Base-by-base conservation (phyloP, 805 yeast genomes). In the Schwanniomyces yamadae region DNA sequence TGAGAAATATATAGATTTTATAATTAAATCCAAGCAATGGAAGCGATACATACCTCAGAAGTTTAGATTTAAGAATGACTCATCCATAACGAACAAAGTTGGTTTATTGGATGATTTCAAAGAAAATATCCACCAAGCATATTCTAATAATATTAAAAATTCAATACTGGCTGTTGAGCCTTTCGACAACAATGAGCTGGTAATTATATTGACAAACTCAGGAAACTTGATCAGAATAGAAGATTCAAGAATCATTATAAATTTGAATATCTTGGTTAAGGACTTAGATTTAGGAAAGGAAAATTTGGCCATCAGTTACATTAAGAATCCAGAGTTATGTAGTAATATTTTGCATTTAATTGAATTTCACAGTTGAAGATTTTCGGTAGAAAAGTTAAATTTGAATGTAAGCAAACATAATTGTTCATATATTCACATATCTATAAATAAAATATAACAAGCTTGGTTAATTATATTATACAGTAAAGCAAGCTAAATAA, bases 41-140 rank as follows among this genome's bases (percentile, higher is more conserved):
- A 36, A 41, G 12, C 49, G 53, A 12, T 56, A 44, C 30, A 28
- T 50, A 6, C 63, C 69, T 5, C 40, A 50, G 34, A 62, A 62
- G 42, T 48, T 48, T 28, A 45, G 39, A 34, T 47, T 38, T 43
- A 45, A 37, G n/a, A 49, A 48, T 31, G 30, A 23, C 36, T 37
- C 30, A 26, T 37, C n/a, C 26, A 42, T 35, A 23, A 39, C 22
- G 22, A 43, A 23, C 17, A 38, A 19, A 26, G 41, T 13, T 30
- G 39, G 28, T 22, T 40, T 21, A 38, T 42, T n/a, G 26, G 36
- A 34, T 6, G 25, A 39, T 6, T 36, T 53, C 18, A 23, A 28
- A 11, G 36, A 42, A 4, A 16, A 4, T 15, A 27, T 15, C 20
- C 17, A 5, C 17, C 29, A 15, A 7, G 15, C 23, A 2, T 50